Evolutionary conservation across 2,329 filamentous ascomycete species (phyloP).

Genomic region (Fusarium albosuccineum): DNA sequence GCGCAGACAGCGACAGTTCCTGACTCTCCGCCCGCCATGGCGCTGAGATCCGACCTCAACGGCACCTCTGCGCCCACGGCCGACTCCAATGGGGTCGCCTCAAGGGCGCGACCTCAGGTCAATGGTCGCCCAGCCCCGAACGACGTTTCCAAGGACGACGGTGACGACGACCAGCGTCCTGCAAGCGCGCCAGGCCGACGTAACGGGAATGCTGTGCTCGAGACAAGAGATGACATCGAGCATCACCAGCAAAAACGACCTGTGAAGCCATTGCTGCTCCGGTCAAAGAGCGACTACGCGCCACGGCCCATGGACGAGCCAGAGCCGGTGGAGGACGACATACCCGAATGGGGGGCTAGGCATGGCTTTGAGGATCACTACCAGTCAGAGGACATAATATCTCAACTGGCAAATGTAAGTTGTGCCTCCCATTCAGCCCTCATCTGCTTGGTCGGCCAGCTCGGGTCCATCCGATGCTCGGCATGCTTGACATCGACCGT

Average conservation of each 20-base stretch:
- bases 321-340: slow-evolving; percentile 60
- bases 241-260: slow-evolving; percentile 55
- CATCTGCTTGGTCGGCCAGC: slow-evolving; percentile 18
- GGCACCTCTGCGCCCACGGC: slow-evolving; percentile 47
- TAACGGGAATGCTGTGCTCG: slow-evolving; percentile 47
- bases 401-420: slow-evolving; percentile 83
- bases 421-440: slow-evolving; percentile 32
- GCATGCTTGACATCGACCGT: slow-evolving; percentile 12
- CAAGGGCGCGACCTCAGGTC: slow-evolving; percentile 45
- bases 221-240: slow-evolving; percentile 50
- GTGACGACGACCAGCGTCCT: slow-evolving; percentile 55
- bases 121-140: slow-evolving; percentile 48
- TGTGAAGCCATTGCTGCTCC: slow-evolving; percentile 64
- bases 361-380: slow-evolving; percentile 96
- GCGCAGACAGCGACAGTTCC: slow-evolving; percentile 33
- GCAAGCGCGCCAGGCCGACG: slow-evolving; percentile 62
- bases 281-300: slow-evolving; percentile 70
- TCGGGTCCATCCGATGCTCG: slow-evolving; percentile 53
- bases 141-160: slow-evolving; percentile 45
- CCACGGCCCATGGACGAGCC: slow-evolving; percentile 57
- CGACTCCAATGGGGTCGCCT: slow-evolving; percentile 39
- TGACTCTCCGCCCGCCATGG: slow-evolving; percentile 48
- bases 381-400: slow-evolving; percentile 89
- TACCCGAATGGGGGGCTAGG: slow-evolving; percentile 70
- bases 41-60: slow-evolving; percentile 51